phyloP scores from a whole-genome alignment of 176 grass and related monocot species.

The Microstegium vimineum region DNA sequence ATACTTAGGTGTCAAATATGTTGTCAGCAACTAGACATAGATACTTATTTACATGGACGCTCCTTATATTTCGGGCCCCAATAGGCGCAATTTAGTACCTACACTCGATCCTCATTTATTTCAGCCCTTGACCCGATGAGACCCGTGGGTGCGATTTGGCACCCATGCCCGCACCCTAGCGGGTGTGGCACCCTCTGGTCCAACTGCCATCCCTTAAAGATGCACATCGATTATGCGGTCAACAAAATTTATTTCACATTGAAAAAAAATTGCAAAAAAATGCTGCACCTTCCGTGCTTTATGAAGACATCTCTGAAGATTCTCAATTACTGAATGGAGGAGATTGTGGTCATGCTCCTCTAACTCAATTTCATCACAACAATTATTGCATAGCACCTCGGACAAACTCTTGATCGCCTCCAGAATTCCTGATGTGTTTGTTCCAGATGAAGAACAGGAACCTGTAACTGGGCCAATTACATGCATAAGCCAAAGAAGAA shows the following conservation, averaged over 20 bases:
- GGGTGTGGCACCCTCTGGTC: too few relatives aligned
- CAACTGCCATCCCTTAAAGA: too few relatives aligned
- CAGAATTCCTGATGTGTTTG: conserved; percentile 20
- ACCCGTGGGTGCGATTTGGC: too few relatives aligned
- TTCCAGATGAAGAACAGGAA: conserved; percentile 24
- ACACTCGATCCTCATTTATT: too few relatives aligned
- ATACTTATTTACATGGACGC: too few relatives aligned
- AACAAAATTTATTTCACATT: conserved; percentile 14
- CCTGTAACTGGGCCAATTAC: conserved; percentile 24
- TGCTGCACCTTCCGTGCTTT: conserved; percentile 35
- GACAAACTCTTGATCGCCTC: conserved; percentile 37
- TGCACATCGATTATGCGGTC: neutral
- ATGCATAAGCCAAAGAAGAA: neutral
- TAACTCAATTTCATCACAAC: conserved; percentile 30
- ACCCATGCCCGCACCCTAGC: too few relatives aligned
- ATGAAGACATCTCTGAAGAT: conserved; percentile 40
- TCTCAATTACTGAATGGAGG: conserved; percentile 33
- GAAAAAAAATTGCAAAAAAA: neutral
- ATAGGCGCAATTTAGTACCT: too few relatives aligned
- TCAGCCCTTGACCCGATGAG: too few relatives aligned
- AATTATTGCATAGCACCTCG: conserved; percentile 17
- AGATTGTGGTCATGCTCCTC: conserved; percentile 30
- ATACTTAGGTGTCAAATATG: too few relatives aligned
- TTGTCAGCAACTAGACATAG: too few relatives aligned
- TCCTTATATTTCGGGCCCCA: too few relatives aligned